Evolutionary conservation across 331 rosid species (phyloP).

Genomic region (Quercus lobata): DNA sequence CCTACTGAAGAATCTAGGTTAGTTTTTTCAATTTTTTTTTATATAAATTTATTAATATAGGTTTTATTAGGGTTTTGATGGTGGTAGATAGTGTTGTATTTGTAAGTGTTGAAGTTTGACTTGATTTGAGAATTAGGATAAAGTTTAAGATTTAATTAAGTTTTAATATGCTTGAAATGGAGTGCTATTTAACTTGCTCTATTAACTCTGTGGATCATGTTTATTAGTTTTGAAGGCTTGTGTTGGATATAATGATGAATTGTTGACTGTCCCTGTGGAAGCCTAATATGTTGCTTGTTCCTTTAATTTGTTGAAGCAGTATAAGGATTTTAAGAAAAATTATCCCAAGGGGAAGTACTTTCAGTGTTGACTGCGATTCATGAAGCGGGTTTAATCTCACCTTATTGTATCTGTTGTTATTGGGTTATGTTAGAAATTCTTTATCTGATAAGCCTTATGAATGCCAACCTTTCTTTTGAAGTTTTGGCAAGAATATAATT

Average conservation of each 20-base stretch:
- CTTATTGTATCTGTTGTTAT: background rate
- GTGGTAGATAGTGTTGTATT: too few relatives aligned
- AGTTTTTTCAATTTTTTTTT: constrained; percentile 2
- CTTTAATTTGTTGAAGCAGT: background rate
- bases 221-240: background rate
- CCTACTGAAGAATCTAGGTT: constrained; percentile 94
- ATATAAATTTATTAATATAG: background rate
- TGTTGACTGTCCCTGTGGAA: background rate
- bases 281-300: background rate
- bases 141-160: background rate
- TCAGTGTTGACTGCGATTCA: too few relatives aligned
- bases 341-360: too few relatives aligned
- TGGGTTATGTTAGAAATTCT: background rate
- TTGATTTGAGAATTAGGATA: too few relatives aligned
- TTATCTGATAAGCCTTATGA: background rate
- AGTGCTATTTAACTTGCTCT: background rate
- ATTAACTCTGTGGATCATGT: background rate
- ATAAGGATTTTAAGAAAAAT: background rate
- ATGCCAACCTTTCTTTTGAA: background rate
- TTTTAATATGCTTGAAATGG: background rate
- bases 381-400: background rate
- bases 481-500: background rate
- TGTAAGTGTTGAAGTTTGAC: too few relatives aligned
- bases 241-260: background rate
- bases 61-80: too few relatives aligned